Base-by-base conservation (phyloP, 2,329 filamentous ascomycete species). In the Botrytis elliptica region DNA sequence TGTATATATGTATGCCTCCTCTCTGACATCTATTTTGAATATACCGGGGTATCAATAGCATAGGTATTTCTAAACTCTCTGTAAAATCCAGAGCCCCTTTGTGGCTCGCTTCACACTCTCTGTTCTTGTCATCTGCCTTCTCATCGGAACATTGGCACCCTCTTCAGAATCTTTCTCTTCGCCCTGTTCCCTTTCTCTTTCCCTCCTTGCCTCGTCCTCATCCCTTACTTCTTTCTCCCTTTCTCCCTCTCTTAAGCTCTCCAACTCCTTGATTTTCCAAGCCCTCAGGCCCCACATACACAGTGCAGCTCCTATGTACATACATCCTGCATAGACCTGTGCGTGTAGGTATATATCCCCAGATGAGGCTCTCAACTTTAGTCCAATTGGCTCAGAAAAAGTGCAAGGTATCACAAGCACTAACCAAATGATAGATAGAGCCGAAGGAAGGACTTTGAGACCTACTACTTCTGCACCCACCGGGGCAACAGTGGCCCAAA, bases 381-480 rank as follows among this genome's bases (percentile, higher is more conserved):
- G 81, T 0, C 84, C 88, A 74, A 90, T 89, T 0, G 87, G 83
- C 77, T 91, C 89, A 55, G 89, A 87, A 77, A 91, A 94, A 0
- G 91, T 93, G 20, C 88, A 88, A 0, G 93, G 93, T 16, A 94
- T 80, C 8, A 91, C 88, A 25, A 95, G 85, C 9, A 90, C 85
- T 40, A 95, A 79, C 93, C 93, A 95, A 33, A 90, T 87, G 29
- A 95, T 85, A 71, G 89, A 92, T 57, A 95, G 82, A 77, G 88
- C 89, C 20, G 91, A 89, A 1, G 93, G 91, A 3, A 95, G 85
- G 60, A 92, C 83, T 73, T 87, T 86, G 7, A 95, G 81, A 0
- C 92, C 92, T 44, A 95, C 88, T 1, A 95, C 88, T 81, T 95
- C 93, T 4, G 91, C 91, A 8, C 88, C 88, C 10, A 74, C 67